Conservation (phyloP, 805 yeast species). For the Kodamaea sagamina region DNA sequence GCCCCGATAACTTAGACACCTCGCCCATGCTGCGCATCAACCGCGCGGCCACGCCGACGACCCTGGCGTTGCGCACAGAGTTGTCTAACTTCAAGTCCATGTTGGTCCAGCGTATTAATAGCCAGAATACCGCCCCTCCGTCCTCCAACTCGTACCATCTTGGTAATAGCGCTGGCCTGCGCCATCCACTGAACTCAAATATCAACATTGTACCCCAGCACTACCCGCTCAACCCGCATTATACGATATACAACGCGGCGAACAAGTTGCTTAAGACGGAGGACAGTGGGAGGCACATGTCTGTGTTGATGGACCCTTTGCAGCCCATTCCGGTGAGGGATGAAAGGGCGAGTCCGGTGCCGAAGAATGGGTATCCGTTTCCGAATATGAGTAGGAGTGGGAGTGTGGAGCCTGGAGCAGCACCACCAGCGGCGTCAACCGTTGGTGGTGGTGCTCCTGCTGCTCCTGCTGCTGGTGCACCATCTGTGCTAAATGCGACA, state of each 20-base stretch:
- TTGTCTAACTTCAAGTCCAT: constrained; percentile 13
- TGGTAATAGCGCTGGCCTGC: constrained; percentile 9
- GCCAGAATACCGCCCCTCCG: background rate
- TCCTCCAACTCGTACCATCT: constrained; percentile 15
- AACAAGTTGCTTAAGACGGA: constrained; percentile 12
- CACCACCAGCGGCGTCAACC: background rate
- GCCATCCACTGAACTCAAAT: constrained; percentile 21
- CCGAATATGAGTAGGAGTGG: constrained; percentile 16
- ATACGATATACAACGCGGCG: constrained; percentile 28
- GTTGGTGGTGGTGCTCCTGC: no score
- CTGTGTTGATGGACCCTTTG: constrained; percentile 42
- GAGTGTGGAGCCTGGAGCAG: constrained; percentile 4
- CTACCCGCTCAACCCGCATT: constrained; percentile 39
- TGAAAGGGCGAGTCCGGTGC: constrained; percentile 21
- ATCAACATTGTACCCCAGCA: constrained; percentile 35
- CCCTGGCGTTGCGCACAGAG: constrained; percentile 8
- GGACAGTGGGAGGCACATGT: constrained; percentile 33
- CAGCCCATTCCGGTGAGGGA: constrained; percentile 28
- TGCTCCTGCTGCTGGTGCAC: no score
- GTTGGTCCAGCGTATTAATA: constrained; percentile 13
- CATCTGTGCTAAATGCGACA: no score
- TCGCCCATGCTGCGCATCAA: constrained; percentile 18
- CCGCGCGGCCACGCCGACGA: constrained; percentile 6
- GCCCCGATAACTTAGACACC: constrained; percentile 14
- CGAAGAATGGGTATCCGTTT: constrained; percentile 18